Evolutionary conservation across 129 eudicot species (phyloP).

Genomic region (Kitagawia praeruptora): DNA sequence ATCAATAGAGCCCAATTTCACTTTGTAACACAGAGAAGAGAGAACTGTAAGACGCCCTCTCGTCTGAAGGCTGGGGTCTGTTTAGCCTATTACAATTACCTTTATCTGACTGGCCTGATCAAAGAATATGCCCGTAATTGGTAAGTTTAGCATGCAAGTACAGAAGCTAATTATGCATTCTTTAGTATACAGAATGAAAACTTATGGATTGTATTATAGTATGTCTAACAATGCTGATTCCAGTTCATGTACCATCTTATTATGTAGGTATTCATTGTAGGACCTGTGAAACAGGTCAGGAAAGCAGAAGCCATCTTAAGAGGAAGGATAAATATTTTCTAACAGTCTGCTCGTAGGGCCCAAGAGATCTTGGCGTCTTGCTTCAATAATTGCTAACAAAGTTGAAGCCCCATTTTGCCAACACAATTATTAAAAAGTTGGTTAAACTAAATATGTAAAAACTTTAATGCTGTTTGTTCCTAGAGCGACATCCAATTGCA

Average conservation of each 20-base stretch:
- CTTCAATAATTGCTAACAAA: not conserved
- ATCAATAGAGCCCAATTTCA: not conserved
- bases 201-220: not conserved
- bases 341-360: slow-evolving; percentile 1
- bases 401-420: not conserved
- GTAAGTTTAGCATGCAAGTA: not conserved
- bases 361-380: not conserved
- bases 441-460: not conserved
- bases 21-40: not conserved
- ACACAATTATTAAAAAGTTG: not conserved
- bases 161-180: not conserved
- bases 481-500: not conserved
- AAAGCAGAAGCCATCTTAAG: slow-evolving; percentile 7
- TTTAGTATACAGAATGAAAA: not conserved
- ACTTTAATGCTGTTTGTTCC: not conserved
- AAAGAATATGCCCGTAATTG: not conserved
- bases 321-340: not conserved
- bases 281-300: slow-evolving; percentile 8
- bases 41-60: not conserved
- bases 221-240: not conserved
- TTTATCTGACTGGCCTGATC: not conserved
- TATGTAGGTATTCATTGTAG: not conserved
- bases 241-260: not conserved
- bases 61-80: not conserved
- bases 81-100: not conserved